Percentiles rank a stretch among this genome's conserved stretches.
Evolutionary conservation across 345 rosid genomes (phyloP).

Genomic region (Linum usitatissimum): DNA sequence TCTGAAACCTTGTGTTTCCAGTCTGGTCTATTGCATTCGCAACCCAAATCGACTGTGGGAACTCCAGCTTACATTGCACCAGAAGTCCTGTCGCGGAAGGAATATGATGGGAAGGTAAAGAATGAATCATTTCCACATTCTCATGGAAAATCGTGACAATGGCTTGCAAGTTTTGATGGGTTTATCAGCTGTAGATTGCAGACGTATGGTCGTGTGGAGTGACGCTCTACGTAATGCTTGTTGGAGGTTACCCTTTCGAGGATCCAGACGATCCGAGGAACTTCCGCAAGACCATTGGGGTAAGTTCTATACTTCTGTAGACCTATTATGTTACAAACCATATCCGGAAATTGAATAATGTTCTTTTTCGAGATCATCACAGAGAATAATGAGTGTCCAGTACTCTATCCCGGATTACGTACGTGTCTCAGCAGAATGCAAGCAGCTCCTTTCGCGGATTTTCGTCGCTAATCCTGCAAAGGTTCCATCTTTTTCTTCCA

Average conservation of each 20-base stretch:
- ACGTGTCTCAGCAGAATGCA: slow-evolving; percentile 65
- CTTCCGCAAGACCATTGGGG: slow-evolving; percentile 6
- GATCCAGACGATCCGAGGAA: slow-evolving; percentile 4
- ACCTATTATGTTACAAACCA: neutral
- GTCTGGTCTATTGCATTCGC: slow-evolving; percentile 6
- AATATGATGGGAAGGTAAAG: slow-evolving; percentile 4
- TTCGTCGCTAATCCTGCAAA: slow-evolving; percentile 74
- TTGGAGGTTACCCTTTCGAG: slow-evolving; percentile 4
- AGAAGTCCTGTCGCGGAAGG: slow-evolving; percentile 1
- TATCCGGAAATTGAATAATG: neutral
- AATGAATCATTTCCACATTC: neutral
- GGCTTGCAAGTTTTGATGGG: neutral
- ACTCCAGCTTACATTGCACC: slow-evolving; percentile 5
- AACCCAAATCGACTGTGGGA: slow-evolving; percentile 1
- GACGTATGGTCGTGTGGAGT: slow-evolving; percentile 6
- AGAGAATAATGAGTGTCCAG: slow-evolving; percentile 83
- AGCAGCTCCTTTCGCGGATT: slow-evolving; percentile 65
- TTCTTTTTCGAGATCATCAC: slow-evolving; percentile 12
- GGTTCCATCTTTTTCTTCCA: slow-evolving; percentile 23
- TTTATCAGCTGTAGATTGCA: neutral
- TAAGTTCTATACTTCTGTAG: neutral
- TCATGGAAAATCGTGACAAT: neutral
- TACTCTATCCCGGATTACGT: slow-evolving; percentile 86
- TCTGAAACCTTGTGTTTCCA: neutral
- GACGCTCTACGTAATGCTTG: slow-evolving; percentile 4